Percentiles rank a stretch among this genome's conserved stretches.
phyloP scores from a whole-genome alignment of 352 stramenopile species.

The Elongisporangium undulatum region DNA sequence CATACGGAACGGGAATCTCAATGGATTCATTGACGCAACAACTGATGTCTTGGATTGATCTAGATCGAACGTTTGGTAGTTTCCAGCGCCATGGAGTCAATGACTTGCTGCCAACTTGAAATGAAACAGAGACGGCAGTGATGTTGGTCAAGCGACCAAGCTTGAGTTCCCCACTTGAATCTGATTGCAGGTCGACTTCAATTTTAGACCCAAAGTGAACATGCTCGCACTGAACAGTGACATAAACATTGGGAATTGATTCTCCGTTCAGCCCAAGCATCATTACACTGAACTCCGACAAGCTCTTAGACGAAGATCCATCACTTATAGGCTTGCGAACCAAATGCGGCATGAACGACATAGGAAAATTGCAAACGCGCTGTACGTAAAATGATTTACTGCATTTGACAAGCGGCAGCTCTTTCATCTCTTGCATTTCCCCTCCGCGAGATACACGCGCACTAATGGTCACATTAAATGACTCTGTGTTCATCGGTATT shows the following conservation, averaged over 20 bases:
- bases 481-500: slow-evolving; percentile 27
- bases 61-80: slow-evolving; percentile 34
- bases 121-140: slow-evolving; percentile 10
- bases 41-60: slow-evolving; percentile 8
- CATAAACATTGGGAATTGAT: slow-evolving; percentile 18
- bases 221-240: slow-evolving; percentile 21
- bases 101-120: slow-evolving; percentile 3
- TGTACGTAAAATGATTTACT: slow-evolving; percentile 33
- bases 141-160: slow-evolving; percentile 26
- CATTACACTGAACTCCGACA: slow-evolving; percentile 24
- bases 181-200: slow-evolving; percentile 14
- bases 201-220: slow-evolving; percentile 17
- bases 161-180: slow-evolving; percentile 30
- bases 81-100: slow-evolving; percentile 26
- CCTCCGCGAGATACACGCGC: slow-evolving; percentile 10
- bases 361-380: slow-evolving; percentile 23
- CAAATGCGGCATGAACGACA: slow-evolving; percentile 36
- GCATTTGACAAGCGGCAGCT: slow-evolving; percentile 22
- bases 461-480: slow-evolving; percentile 16
- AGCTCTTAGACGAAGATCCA: background rate
- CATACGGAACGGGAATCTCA: slow-evolving; percentile 28
- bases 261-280: slow-evolving; percentile 54
- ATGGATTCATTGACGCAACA: slow-evolving; percentile 23
- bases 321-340: slow-evolving; percentile 10
- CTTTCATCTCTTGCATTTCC: background rate